Percentiles rank a stretch among this genome's conserved stretches.
Conservation (phyloP, 2,329 filamentous ascomycete genomes). For the Phaeoacremonium minimum region DNA sequence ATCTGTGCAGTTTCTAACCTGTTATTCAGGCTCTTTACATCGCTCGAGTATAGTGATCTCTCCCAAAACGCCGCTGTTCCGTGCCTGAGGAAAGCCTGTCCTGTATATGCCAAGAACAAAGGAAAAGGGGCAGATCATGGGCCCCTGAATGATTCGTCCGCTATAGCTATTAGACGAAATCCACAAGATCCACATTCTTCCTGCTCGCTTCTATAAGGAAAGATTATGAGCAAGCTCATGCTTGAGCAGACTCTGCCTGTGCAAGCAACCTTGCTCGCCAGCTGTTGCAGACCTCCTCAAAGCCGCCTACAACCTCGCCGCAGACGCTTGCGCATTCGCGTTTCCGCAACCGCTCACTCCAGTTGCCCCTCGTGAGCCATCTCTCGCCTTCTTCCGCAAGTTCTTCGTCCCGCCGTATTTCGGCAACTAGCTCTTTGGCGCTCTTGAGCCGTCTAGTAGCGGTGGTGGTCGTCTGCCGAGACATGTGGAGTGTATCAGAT, state of each 20-base stretch:
- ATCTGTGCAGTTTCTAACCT: background rate
- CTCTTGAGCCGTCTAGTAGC: constrained; percentile 76
- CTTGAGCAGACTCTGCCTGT: constrained; percentile 48
- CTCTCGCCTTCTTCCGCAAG: constrained; percentile 74
- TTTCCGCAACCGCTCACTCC: constrained; percentile 70
- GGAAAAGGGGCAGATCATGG: too few relatives aligned
- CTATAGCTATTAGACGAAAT: too few relatives aligned
- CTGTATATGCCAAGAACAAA: too few relatives aligned
- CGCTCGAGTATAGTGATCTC: too few relatives aligned
- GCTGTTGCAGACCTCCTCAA: constrained; percentile 82
- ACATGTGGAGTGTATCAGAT: constrained; percentile 91
- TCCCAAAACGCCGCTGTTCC: too few relatives aligned
- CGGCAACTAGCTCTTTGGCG: constrained; percentile 79
- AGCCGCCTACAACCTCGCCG: constrained; percentile 83
- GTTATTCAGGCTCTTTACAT: background rate
- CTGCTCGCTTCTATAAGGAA: background rate
- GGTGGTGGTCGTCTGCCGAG: constrained; percentile 77
- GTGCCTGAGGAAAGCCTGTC: too few relatives aligned
- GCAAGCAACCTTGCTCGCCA: constrained; percentile 75
- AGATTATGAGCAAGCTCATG: constrained; percentile 16
- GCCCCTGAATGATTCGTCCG: too few relatives aligned
- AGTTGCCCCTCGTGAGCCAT: constrained; percentile 79
- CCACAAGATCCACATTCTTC: too few relatives aligned
- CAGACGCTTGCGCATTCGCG: constrained; percentile 83
- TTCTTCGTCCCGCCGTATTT: constrained; percentile 81